Conservation (phyloP, 1,139 yeast genomes). For the Yamadazyma jaroonii region DNA sequence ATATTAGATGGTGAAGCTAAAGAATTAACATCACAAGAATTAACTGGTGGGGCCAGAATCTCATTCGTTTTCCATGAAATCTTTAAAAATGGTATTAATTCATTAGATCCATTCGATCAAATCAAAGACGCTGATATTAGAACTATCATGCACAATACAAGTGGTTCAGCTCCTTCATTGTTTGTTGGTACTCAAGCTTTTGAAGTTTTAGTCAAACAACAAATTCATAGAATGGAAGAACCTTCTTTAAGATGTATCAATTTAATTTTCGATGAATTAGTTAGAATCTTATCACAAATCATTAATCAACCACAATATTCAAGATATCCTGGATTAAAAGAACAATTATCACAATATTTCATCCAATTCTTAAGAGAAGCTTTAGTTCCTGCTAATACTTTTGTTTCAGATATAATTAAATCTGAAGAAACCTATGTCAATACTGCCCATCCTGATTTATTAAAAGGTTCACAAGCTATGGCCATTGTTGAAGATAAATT, state of each 20-base stretch:
- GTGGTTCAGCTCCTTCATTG: conserved; percentile 96
- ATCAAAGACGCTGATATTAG: conserved; percentile 95
- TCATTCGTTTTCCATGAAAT: conserved; percentile 97
- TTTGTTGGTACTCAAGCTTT: conserved; percentile 98
- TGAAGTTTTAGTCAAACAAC: conserved; percentile 94
- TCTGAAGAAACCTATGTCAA: conserved; percentile 93
- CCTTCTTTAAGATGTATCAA: conserved; percentile 88
- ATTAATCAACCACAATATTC: conserved; percentile 77
- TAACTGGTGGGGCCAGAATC: conserved; percentile 97
- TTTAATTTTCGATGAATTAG: conserved; percentile 90
- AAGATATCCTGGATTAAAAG: conserved; percentile 88
- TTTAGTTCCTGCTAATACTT: conserved; percentile 78
- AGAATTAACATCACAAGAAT: conserved; percentile 80
- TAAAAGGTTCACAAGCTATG: conserved; percentile 95
- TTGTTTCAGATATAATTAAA: conserved; percentile 76
- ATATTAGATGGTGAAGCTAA: conserved; percentile 92
- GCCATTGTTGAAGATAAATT: conserved; percentile 87
- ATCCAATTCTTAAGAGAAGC: conserved; percentile 79
- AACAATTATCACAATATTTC: conserved; percentile 76
- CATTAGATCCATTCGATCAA: conserved; percentile 96
- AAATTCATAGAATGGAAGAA: conserved; percentile 91
- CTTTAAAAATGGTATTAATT: conserved; percentile 86
- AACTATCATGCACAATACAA: conserved; percentile 95
- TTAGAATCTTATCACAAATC: conserved; percentile 83
- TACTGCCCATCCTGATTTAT: conserved; percentile 95